Evolutionary conservation across 2,329 filamentous ascomycete species (phyloP).

Genomic region (Xylaria multiplex): DNA sequence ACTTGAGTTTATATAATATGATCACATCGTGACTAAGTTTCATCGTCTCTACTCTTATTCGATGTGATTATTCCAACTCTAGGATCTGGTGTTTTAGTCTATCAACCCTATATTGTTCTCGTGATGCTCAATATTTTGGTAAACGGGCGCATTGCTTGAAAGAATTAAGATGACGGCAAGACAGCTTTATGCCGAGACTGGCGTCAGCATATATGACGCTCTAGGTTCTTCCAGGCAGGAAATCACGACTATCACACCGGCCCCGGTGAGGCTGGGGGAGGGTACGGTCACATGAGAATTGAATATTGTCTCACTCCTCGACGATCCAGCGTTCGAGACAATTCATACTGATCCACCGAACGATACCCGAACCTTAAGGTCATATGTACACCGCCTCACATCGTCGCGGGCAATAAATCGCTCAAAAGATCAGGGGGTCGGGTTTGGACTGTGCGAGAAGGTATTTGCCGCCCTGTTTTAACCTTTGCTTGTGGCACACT

Average conservation of each 20-base stretch:
- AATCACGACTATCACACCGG: not conserved
- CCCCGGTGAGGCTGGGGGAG: not conserved
- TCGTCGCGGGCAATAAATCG: not conserved
- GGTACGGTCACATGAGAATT: not conserved
- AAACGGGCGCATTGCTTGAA: not conserved
- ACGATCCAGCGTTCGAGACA: not conserved
- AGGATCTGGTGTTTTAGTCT: too few relatives aligned
- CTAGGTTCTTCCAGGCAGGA: not conserved
- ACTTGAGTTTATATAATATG: not conserved
- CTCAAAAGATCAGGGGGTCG: not conserved
- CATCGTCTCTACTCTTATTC: not conserved
- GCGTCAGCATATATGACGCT: not conserved
- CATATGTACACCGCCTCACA: not conserved
- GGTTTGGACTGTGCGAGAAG: not conserved
- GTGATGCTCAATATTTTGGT: not conserved
- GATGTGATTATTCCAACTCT: not conserved
- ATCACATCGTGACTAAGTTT: not conserved
- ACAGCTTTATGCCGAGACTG: not conserved
- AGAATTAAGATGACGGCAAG: not conserved
- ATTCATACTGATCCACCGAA: not conserved
- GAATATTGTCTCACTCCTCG: not conserved
- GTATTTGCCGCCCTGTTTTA: not conserved
- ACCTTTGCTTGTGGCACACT: not conserved
- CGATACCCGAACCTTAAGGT: not conserved
- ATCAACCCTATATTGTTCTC: too few relatives aligned